A percentile compares a stretch with the other conserved stretches of the same genome.
Conservation (phyloP, 192 early-diverging fungal genomes). For the Allomyces javanicus region DNA sequence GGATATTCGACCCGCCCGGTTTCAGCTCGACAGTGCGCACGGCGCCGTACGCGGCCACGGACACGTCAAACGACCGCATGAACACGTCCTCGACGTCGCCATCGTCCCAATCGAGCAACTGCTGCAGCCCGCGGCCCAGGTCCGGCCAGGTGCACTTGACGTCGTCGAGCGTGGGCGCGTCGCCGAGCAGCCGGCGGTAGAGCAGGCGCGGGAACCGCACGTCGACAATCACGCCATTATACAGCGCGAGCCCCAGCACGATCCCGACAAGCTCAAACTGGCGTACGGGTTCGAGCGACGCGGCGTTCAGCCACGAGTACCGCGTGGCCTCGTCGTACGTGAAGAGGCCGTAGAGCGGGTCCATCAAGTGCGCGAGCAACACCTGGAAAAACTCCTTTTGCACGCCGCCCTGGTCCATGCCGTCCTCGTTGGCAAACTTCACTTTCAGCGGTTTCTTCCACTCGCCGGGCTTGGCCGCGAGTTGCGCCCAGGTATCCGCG, state of each 20-base stretch:
- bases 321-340: conserved; percentile 36
- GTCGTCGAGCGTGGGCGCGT: conserved; percentile 22
- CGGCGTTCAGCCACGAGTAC: conserved; percentile 56
- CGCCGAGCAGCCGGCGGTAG: conserved; percentile 47
- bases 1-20: conserved; percentile 33
- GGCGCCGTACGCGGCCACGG: conserved; percentile 33
- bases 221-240: conserved; percentile 63
- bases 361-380: conserved; percentile 49
- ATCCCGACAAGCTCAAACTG: conserved; percentile 72
- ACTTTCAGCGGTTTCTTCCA: conserved; percentile 68
- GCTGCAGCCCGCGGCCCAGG: conserved; percentile 52
- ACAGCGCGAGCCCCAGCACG: conserved; percentile 76
- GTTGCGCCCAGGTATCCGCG: conserved; percentile 55
- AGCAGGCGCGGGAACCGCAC: conserved; percentile 52
- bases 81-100: conserved; percentile 65
- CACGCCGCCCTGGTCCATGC: conserved; percentile 88
- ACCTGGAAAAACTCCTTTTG: conserved; percentile 89
- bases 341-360: conserved; percentile 60
- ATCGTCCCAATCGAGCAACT: conserved; percentile 60
- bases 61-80: conserved; percentile 64
- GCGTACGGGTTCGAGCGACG: conserved; percentile 24
- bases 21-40: conserved; percentile 39
- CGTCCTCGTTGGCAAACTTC: conserved; percentile 74
- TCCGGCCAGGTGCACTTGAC: conserved; percentile 18
- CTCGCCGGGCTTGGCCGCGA: conserved; percentile 34